Base-by-base conservation (phyloP, 2,329 filamentous ascomycete species). In the Aspergillus clavatus region DNA sequence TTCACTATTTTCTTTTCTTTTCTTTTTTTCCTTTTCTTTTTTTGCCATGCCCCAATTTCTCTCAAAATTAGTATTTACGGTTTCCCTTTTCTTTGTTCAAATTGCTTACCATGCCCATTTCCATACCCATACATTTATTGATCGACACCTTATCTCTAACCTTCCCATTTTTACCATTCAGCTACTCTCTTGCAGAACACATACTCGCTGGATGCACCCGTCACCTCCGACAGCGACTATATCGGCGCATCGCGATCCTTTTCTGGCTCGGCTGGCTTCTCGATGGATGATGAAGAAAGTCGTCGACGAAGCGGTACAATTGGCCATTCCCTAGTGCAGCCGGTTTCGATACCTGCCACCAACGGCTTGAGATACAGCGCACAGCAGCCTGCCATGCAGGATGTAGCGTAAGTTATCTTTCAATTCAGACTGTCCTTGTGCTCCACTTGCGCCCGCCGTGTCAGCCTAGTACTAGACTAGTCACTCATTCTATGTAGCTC, bases 331-430 rank as follows among this genome's bases (percentile, higher is more conserved):
- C 58, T 71, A 45, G 60, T 66, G 45, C 66, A 69, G 56, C 66
- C 71, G 42, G 70, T 67, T 57, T 64, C 71, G 47, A 71, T 75
- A 58, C 61, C 70, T 58, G 61, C 69, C 55, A 68, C 64, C 59
- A 74, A 72, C 65, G 69, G 70, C 62, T 60, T 73, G 68, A 72
- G 74, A 68, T 79, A 75, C 70, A 69, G 71, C 60, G 58, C 73
- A 66, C 71, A 71, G 63, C 74, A 73, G 67, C 67, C 73, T 72
- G 63, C 67, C 55, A 65, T 70, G 64, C 68, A 73, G 57, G 75
- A 80, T 64, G 66, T 71, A 65, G 72, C 70, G 77, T 80, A 76
- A 74, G 77, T 79, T 60, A 50, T 60, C 68, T 74, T 74, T 63
- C 43, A 61, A 65, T 68, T 54, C 46, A 45, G 59, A 60, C 60